Evolutionary conservation across 148 eudicot species (phyloP), one percentile per base, ranked within the genome.

Genomic region (Arctostaphylos glauca): DNA sequence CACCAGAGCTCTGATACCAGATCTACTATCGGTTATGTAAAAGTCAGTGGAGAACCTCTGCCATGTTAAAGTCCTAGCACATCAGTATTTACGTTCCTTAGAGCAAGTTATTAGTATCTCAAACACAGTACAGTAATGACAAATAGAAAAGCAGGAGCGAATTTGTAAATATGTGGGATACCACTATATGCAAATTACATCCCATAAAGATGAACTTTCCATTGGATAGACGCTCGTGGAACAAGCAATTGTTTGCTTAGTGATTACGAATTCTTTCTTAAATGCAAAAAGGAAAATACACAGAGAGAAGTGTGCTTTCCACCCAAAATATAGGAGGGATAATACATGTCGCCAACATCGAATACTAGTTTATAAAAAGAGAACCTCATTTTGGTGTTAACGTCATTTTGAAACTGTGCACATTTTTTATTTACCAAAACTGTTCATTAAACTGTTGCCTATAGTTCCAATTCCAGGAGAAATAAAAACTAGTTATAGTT

Each of bases 1-100:
- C 70, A 91, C 92, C 55, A 91, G 83, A 73, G 79, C 84, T 81
- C 83, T 85, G 64, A 88, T 81, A 18, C 93, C 92, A 9, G 93
- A 89, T 56, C 84, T 89, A 52, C 58, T 67, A 60, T 91, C 93
- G 60, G 82, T 82, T 81, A 91, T 81, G 86, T 87, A 86, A 84
- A 89, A 91, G 84, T 91, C 92, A 47, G 92, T 86, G 47, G 87
- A 88, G 79, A 85, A 83, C 77, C 93, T 89, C 92, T 91, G 86
- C 81, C 80, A 68, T 38, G 67, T 77, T 38, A 62, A 70, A 70
- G 46, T 74, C 72, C 74, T 21, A 64, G 43, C 74, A 80, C 58
- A 64, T 80, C 74, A 80, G 74, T 64, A 64, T 62, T 13, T 78
- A 80, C 23, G 46, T 13, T 25, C 72, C 43, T 80, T 54, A 49